Base-by-base conservation (phyloP, 441 rosid species). In the Populus hybrid region DNA sequence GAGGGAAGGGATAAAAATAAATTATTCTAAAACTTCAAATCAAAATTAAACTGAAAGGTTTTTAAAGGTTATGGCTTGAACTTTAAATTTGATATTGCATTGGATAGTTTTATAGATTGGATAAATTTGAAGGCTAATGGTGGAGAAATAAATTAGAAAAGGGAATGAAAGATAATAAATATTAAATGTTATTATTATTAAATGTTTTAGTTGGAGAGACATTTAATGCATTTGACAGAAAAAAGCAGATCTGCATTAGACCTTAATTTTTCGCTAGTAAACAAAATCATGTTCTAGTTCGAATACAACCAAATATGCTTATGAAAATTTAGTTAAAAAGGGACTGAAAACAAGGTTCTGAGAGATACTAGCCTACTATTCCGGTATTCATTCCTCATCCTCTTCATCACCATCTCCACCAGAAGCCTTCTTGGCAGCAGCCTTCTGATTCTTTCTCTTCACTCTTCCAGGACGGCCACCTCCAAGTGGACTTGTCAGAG, bases 401-500 rank as follows among this genome's bases (percentile, higher is more conserved):
- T 85, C 87, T 32, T 85, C 85, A 20, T 85, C 85, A 8, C 85
- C 87, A 50, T 80, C 87, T n/a, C 87, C 87, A 63, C 87, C 87
- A 70, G 87, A 21, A 66, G 82, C 81, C 81, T 85, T 85, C 81
- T 82, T 85, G 38, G 83, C 73, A 78, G 87, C 87, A 3, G 87
- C 82, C 75, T 85, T 28, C 30, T 28, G 30, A 28, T 28, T 28
- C 30, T 28, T 28, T 28, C 30, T 28, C 30, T 28, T 28, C 70
- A 85, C 87, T 70, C 87, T 78, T 40, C 85, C 87, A 1, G 87
- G 85, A 12, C 86, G 79, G 2, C 83, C 85, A 18, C 85, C 86
- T 2, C 83, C 88, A 4, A 86, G 76, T 3, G 88, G 88, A 76
- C 88, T 86, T n/a, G 83, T 81, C 18, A 83, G 78, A 1, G 86